A percentile compares a stretch with the other conserved stretches of the same genome.
Evolutionary conservation across 2,329 filamentous ascomycete genomes (phyloP).

Genomic region (Fusarium domesticum): DNA sequence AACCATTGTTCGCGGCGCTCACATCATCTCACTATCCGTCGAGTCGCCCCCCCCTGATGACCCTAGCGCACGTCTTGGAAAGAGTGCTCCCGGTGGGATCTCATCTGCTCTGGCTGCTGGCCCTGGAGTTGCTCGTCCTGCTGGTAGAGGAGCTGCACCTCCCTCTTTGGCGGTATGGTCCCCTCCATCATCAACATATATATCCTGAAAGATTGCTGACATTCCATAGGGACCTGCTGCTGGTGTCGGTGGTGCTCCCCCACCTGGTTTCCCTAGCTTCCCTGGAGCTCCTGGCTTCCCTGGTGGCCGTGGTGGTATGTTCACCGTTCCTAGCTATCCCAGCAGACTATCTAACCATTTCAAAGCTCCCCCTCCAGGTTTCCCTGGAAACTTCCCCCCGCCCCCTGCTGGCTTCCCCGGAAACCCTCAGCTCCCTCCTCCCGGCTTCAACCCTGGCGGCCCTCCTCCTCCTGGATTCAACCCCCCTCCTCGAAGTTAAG

Average conservation of each 20-base stretch:
- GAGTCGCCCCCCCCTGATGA: constrained; percentile 95
- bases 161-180: constrained; percentile 67
- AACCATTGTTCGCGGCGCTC: constrained; percentile 88
- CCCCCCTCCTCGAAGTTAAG: constrained; percentile 62
- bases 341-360: constrained; percentile 32
- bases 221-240: constrained; percentile 67
- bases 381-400: constrained; percentile 40
- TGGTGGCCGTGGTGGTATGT: constrained; percentile 55
- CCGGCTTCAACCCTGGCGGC: constrained; percentile 50
- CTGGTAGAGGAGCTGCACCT: constrained; percentile 76
- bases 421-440: constrained; percentile 45
- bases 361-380: constrained; percentile 47
- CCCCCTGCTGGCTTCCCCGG: constrained; percentile 50
- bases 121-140: constrained; percentile 85
- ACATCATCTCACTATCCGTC: constrained; percentile 91
- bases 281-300: constrained; percentile 48
- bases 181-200: background rate
- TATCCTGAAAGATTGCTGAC: constrained; percentile 17
- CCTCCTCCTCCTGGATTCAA: constrained; percentile 71
- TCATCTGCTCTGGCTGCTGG: constrained; percentile 74
- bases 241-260: constrained; percentile 73
- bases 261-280: constrained; percentile 55
- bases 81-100: constrained; percentile 65
- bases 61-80: constrained; percentile 83
- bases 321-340: constrained; percentile 3